These are phyloP conservation scores for Patellifolia procumbens DNA, from an alignment of 179 eudicot species.

Conservation along the genomic window DNA sequence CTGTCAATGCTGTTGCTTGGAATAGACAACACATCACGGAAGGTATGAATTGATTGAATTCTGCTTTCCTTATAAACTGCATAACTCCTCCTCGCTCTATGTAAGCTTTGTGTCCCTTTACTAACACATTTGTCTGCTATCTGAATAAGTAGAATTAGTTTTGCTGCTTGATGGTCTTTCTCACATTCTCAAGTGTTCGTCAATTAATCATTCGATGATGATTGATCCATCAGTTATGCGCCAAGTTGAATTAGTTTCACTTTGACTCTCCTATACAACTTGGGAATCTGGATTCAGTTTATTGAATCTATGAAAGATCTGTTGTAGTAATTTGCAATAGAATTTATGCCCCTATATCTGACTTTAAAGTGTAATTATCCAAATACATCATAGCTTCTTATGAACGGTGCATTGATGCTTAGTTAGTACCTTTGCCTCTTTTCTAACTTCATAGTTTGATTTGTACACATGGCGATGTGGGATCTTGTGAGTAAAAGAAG, in stretches of 20 bases:
- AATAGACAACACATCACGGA: slow-evolving; percentile 89
- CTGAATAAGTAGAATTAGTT: neutral
- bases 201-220: neutral
- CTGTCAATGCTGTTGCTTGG: slow-evolving; percentile 95
- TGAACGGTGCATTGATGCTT: neutral
- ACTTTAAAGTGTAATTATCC: neutral
- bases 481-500: too few species aligned
- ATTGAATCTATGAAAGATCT: neutral
- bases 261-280: neutral
- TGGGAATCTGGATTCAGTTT: neutral
- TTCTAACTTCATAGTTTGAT: too few species aligned
- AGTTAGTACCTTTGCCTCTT: neutral
- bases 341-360: neutral
- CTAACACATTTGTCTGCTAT: neutral
- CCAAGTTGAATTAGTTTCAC: neutral
- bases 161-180: slow-evolving; percentile 4
- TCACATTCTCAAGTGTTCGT: neutral
- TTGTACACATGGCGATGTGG: too few species aligned
- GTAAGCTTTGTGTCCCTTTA: neutral
- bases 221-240: neutral
- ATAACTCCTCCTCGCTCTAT: neutral
- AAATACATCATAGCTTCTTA: neutral
- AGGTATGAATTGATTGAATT: slow-evolving; percentile 54
- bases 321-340: neutral
- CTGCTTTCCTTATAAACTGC: neutral